Percentiles rank a stretch among this genome's conserved stretches.
Evolutionary conservation across 306 rosid species (phyloP).

Genomic region (Casuarina cunninghamiana): DNA sequence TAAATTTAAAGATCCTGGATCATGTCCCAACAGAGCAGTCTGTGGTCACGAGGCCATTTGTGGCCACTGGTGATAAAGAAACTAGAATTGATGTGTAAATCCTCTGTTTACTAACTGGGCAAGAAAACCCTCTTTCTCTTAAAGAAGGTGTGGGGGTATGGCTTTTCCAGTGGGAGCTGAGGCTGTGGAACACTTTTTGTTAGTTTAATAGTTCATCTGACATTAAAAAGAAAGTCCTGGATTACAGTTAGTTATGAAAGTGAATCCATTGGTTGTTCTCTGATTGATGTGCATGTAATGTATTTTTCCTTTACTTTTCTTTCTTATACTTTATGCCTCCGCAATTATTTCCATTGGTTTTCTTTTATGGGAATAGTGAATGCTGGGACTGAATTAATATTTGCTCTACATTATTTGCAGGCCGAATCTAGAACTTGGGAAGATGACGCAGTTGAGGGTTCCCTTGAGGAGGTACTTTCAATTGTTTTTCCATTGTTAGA

Average conservation of each 20-base stretch:
- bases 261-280: background rate
- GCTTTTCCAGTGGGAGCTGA: no score
- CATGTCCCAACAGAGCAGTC: no score
- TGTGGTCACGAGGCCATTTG: no score
- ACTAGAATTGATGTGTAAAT: no score
- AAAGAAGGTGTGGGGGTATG: no score
- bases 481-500: background rate
- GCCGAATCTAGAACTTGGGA: conserved; percentile 73
- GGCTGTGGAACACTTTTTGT: no score
- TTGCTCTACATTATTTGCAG: conserved; percentile 35
- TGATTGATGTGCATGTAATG: background rate
- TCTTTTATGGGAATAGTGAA: background rate
- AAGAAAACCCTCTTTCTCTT: no score
- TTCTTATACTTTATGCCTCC: background rate
- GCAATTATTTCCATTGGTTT: background rate
- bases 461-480: conserved; percentile 50
- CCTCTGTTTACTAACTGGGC: background rate
- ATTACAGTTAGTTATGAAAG: background rate
- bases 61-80: no score
- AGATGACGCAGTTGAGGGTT: conserved; percentile 48
- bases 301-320: background rate
- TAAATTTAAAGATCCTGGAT: background rate
- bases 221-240: no score
- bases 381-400: conserved; percentile 6
- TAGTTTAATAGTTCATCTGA: no score